Evolutionary conservation across 1,284 basidiomycete species (phyloP).

Genomic region (Naganishia liquefaciens): DNA sequence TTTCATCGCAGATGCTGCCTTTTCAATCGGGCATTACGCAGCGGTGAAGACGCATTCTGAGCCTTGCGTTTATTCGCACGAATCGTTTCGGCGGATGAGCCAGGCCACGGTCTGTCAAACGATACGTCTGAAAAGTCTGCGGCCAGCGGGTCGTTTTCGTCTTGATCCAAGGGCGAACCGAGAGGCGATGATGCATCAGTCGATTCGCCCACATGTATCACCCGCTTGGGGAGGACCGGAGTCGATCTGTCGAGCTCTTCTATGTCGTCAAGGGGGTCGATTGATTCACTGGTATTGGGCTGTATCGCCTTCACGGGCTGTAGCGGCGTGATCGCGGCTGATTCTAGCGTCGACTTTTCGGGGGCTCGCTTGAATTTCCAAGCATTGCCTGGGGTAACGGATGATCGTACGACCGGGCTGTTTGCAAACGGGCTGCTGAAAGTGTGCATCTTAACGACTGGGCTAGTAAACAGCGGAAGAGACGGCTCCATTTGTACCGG

Average conservation of each 20-base stretch:
- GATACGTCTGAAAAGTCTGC: slow-evolving; percentile 13
- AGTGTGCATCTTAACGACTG: not conserved
- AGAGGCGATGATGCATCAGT: not conserved
- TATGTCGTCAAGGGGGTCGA: slow-evolving; percentile 25
- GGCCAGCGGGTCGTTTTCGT: slow-evolving; percentile 16
- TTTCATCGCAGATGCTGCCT: not conserved
- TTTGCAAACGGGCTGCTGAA: slow-evolving; percentile 23
- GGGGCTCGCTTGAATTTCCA: not conserved
- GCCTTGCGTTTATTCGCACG: slow-evolving; percentile 12
- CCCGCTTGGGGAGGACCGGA: slow-evolving; percentile 15
- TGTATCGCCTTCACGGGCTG: slow-evolving; percentile 4
- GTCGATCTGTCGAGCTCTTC: slow-evolving; percentile 24
- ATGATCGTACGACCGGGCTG: slow-evolving; percentile 10
- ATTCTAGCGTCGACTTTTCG: not conserved
- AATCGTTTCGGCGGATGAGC: not conserved
- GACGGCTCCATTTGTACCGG: not conserved
- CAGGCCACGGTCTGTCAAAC: not conserved
- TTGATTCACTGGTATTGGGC: slow-evolving; percentile 6
- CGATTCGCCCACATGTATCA: not conserved
- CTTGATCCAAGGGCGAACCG: slow-evolving; percentile 2
- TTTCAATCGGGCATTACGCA: not conserved
- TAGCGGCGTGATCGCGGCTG: not conserved
- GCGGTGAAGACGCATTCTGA: not conserved
- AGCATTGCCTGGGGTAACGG: slow-evolving; percentile 2
- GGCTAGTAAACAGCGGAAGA: not conserved